Conservation (phyloP, 331 rosid species). For the Phaseolus coccineus region DNA sequence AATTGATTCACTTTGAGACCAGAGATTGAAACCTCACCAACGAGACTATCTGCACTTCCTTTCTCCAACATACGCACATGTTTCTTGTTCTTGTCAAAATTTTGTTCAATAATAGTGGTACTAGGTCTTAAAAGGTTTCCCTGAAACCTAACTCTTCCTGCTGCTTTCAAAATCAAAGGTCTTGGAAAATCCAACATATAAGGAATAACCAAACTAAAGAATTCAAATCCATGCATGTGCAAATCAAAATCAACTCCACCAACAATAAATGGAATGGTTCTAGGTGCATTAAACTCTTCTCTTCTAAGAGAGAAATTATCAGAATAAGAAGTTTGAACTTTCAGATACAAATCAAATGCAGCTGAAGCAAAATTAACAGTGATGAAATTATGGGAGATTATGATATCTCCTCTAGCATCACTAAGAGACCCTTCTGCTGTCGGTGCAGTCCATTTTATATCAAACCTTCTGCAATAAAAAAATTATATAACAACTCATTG, state of each 20-base stretch:
- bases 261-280: slow-evolving; percentile 60
- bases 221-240: slow-evolving; percentile 86
- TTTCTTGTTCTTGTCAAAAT: slow-evolving; percentile 53
- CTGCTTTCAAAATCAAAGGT: slow-evolving; percentile 59
- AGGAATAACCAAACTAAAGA: slow-evolving; percentile 71
- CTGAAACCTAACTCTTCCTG: slow-evolving; percentile 74
- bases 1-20: slow-evolving; percentile 93
- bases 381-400: slow-evolving; percentile 73
- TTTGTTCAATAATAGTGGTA: slow-evolving; percentile 52
- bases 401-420: slow-evolving; percentile 93
- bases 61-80: slow-evolving; percentile 48
- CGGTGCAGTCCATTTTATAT: slow-evolving; percentile 90
- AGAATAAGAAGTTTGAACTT: slow-evolving; percentile 69
- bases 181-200: slow-evolving; percentile 79
- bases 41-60: slow-evolving; percentile 60
- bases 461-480: slow-evolving; percentile 66
- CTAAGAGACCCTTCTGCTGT: slow-evolving; percentile 85
- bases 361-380: slow-evolving; percentile 76
- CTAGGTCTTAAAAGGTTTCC: slow-evolving; percentile 76
- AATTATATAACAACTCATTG: slow-evolving; percentile 20
- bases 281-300: slow-evolving; percentile 54
- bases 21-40: slow-evolving; percentile 82
- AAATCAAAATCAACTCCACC: slow-evolving; percentile 86
- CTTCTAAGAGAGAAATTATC: slow-evolving; percentile 53
- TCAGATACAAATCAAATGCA: slow-evolving; percentile 80